Evolutionary conservation across 139 green algal genomes (phyloP).

Genomic region (Ettlia oleoabundans): DNA sequence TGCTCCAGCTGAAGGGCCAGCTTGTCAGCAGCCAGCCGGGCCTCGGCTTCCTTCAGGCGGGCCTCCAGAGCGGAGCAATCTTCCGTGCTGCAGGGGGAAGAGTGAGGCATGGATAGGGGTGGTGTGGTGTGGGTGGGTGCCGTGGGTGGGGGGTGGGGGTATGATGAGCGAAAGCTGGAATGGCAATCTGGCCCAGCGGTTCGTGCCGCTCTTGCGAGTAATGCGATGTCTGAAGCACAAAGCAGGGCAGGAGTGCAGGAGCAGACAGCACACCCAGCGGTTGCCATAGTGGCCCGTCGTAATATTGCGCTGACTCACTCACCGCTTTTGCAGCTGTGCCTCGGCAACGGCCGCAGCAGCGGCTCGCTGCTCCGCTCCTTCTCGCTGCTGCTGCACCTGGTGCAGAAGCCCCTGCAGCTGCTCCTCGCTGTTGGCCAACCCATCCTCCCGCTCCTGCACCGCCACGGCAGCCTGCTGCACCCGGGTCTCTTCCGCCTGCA

Average conservation of each 20-base stretch:
- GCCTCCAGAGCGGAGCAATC: not conserved
- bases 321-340: conserved; percentile 1
- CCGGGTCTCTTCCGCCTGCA: not conserved
- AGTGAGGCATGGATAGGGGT: too few relatives aligned
- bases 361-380: not conserved
- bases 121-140: too few relatives aligned
- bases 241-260: not conserved
- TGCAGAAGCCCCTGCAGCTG: not conserved
- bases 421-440: not conserved
- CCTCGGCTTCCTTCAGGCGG: conserved; percentile 11
- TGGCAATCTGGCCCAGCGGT: not conserved
- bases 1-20: conserved; percentile 6
- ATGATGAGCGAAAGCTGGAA: not conserved
- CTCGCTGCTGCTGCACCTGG: conserved; percentile 12
- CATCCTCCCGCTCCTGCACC: conserved; percentile 3
- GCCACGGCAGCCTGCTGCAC: not conserved
- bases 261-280: not conserved
- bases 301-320: not conserved
- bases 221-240: too few relatives aligned
- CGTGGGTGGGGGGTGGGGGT: not conserved
- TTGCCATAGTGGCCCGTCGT: too few relatives aligned
- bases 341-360: not conserved
- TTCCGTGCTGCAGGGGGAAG: not conserved
- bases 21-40: conserved; percentile 5
- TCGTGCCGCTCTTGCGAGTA: too few relatives aligned